Evolutionary conservation across 805 yeast genomes (phyloP).

Genomic region (Ogataea ramenticola): DNA sequence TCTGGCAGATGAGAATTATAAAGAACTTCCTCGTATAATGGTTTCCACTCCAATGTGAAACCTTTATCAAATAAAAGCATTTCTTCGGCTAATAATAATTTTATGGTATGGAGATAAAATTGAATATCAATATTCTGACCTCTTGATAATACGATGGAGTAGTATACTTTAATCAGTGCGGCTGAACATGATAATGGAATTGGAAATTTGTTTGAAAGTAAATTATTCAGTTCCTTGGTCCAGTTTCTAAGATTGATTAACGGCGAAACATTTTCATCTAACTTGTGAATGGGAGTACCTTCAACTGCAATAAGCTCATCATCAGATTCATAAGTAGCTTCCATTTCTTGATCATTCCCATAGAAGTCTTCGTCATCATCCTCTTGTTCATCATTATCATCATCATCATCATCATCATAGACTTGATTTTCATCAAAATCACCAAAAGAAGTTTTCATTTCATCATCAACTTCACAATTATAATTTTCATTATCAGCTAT

Average conservation of each 20-base stretch:
- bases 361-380: conserved; percentile 29
- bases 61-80: conserved; percentile 32
- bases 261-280: conserved; percentile 61
- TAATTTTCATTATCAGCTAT: too few relatives aligned
- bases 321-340: conserved; percentile 32
- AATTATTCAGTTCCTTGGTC: conserved; percentile 77
- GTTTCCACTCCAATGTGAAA: conserved; percentile 44
- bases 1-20: conserved; percentile 39
- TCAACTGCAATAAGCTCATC: conserved; percentile 33
- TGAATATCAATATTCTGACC: conserved; percentile 61
- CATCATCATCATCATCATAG: conserved; percentile 28
- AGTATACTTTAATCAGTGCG: conserved; percentile 60
- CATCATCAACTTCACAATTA: too few relatives aligned
- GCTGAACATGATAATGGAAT: conserved; percentile 63
- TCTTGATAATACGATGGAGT: conserved; percentile 60
- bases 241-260: conserved; percentile 72
- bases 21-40: conserved; percentile 30
- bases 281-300: conserved; percentile 47
- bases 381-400: conserved; percentile 25
- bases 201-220: conserved; percentile 72
- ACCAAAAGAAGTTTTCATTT: too few relatives aligned
- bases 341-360: conserved; percentile 30
- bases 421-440: conserved; percentile 36
- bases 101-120: conserved; percentile 56
- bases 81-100: conserved; percentile 45